Conservation (phyloP, 2,329 filamentous ascomycete species). For the Metarhizium rileyi region DNA sequence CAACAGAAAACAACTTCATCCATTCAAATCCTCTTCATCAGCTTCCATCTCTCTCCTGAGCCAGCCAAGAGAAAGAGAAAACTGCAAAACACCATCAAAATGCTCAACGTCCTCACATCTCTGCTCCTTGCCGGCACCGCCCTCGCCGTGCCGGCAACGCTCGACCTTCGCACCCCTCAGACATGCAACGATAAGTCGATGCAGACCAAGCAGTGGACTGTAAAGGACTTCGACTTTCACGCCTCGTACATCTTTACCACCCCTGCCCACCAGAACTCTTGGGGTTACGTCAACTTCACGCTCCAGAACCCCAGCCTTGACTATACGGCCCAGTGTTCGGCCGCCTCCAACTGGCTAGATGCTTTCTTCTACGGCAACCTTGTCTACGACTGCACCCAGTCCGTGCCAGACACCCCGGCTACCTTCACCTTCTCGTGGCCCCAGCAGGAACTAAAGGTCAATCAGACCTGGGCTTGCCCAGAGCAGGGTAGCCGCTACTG, state of each 20-base stretch:
- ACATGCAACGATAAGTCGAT: slow-evolving; percentile 14
- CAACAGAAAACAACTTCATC: not conserved
- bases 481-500: slow-evolving; percentile 26
- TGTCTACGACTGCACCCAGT: slow-evolving; percentile 31
- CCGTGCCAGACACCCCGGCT: slow-evolving; percentile 16
- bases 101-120: slow-evolving; percentile 11
- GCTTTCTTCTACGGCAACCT: slow-evolving; percentile 42
- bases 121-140: slow-evolving; percentile 16
- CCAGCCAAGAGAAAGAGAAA: not conserved
- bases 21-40: not conserved
- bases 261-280: slow-evolving; percentile 40
- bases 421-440: slow-evolving; percentile 35
- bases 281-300: slow-evolving; percentile 38
- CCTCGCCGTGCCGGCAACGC: slow-evolving; percentile 13
- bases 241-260: slow-evolving; percentile 39
- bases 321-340: slow-evolving; percentile 29
- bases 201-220: slow-evolving; percentile 24
- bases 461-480: slow-evolving; percentile 40
- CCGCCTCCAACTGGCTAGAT: slow-evolving; percentile 28
- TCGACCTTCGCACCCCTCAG: slow-evolving; percentile 1
- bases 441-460: slow-evolving; percentile 26
- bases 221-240: slow-evolving; percentile 37
- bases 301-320: slow-evolving; percentile 35
- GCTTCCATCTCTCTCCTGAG: not conserved
- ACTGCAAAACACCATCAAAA: slow-evolving; percentile 5